Conservation (phyloP, 768 basidiomycete species). For the Lyophyllum atratum region DNA sequence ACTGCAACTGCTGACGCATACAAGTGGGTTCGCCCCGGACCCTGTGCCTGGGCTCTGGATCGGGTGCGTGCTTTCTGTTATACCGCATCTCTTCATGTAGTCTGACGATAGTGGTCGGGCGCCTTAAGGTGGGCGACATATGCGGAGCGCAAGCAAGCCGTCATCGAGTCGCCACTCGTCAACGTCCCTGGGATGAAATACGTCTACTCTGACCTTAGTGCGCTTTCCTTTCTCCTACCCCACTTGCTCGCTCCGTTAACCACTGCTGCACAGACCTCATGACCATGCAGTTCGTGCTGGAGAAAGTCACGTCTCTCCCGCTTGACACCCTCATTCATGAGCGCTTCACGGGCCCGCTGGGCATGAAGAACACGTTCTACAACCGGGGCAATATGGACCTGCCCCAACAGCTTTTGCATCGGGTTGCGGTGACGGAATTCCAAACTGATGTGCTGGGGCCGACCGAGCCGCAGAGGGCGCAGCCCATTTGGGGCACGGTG, state of each 20-base stretch:
- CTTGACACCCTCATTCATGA: conserved; percentile 24
- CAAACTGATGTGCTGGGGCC: conserved; percentile 24
- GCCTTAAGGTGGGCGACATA: conserved; percentile 21
- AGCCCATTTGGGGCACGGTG: conserved; percentile 31
- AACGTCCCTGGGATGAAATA: conserved; percentile 24
- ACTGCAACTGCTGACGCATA: conserved; percentile 29
- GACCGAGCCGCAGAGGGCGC: conserved; percentile 21
- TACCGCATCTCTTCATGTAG: neutral
- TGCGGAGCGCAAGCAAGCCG: conserved; percentile 22
- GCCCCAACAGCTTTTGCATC: neutral
- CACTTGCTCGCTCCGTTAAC: neutral
- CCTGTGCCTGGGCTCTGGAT: conserved; percentile 26
- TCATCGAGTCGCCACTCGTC: conserved; percentile 22
- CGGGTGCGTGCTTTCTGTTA: conserved; percentile 13
- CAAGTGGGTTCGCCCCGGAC: conserved; percentile 29
- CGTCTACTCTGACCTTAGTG: conserved; percentile 30
- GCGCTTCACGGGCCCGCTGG: conserved; percentile 25
- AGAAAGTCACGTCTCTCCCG: conserved; percentile 21
- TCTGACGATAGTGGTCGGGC: neutral
- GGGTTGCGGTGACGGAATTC: conserved; percentile 23
- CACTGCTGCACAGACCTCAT: conserved; percentile 21
- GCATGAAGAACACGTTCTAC: conserved; percentile 27
- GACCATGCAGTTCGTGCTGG: conserved; percentile 26
- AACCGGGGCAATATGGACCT: conserved; percentile 23
- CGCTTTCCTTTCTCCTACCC: neutral